phyloP scores from a whole-genome alignment of 139 green algal species.

The Edaphochlamys debaryana region DNA sequence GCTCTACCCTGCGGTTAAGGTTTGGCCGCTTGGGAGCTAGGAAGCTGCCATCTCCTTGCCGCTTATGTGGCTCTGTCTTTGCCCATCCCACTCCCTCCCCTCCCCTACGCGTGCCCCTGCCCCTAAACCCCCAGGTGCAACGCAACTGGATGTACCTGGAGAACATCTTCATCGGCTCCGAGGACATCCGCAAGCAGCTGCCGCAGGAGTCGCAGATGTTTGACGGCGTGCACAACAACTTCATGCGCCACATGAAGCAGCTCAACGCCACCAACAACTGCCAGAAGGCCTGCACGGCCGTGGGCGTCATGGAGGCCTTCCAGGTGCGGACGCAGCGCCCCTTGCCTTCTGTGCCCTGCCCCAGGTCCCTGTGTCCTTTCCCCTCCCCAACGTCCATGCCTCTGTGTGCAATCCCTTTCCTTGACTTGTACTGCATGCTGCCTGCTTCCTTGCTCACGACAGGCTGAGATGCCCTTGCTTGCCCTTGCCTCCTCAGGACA shows the following conservation, averaged over 20 bases:
- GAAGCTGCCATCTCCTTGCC: too few species aligned
- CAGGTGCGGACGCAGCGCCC: slow-evolving; percentile 38
- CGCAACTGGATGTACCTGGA: slow-evolving; percentile 93
- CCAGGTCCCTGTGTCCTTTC: too few species aligned
- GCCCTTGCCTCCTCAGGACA: slow-evolving; percentile 51
- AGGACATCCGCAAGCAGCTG: slow-evolving; percentile 94
- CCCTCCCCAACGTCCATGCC: too few species aligned
- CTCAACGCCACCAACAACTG: slow-evolving; percentile 54
- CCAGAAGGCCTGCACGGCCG: slow-evolving; percentile 63
- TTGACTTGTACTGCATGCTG: too few species aligned
- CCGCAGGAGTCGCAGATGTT: slow-evolving; percentile 80
- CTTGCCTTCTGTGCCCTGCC: background rate
- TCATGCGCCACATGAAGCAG: slow-evolving; percentile 69
- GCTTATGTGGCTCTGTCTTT: too few species aligned
- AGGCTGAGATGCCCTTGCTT: background rate
- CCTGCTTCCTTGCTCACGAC: too few species aligned
- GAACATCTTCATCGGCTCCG: slow-evolving; percentile 91
- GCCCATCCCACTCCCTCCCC: too few species aligned
- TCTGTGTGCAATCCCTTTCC: too few species aligned
- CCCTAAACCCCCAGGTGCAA: slow-evolving; percentile 89
- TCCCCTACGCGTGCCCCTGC: too few species aligned
- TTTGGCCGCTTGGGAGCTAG: too few species aligned
- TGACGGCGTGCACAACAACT: slow-evolving; percentile 74
- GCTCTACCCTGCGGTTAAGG: too few species aligned
- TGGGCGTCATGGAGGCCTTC: slow-evolving; percentile 77